Base-by-base conservation (phyloP, 1,284 basidiomycete species). In the Phylloporus sp. region DNA sequence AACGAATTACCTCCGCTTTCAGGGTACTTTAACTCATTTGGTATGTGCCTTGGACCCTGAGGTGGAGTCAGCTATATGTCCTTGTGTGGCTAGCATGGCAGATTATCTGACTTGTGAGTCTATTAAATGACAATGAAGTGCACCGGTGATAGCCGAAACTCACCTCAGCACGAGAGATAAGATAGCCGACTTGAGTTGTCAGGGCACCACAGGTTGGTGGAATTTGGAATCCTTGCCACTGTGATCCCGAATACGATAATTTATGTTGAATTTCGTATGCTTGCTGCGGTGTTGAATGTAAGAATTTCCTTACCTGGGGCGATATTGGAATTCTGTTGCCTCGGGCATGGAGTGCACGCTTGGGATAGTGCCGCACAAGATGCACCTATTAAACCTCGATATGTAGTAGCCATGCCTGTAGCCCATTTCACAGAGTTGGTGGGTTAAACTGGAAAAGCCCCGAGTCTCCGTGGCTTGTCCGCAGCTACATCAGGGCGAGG, bases 71-170 rank as follows among this genome's bases (percentile, higher is more conserved):
- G 56, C 37, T 25, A 62, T 60, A 41, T 57, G 25, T 57, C 27
- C 45, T 55, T 64, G 39, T 53, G 59, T 63, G 37, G 70, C 45
- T 59, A 65, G 43, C 39, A 29, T 60, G 58, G 70, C 55, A 37
- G 60, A 52, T 27, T 27, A 52, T 27, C 49, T 52, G 49, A 52
- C 23, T 17, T 47, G 45, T 52, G n/a, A 55, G 49, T 25, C 25
- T 55, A 32, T 56, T 56, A 56, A 56, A 29, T n/a, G 52, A 29
- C 57, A 20, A 25, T 19, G 37, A 41, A 23, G 37, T 39, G 37
- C 5, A 19, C 14, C 35, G n/a, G 37, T 25, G 37, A 58, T 58
- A n/a, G n/a, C 57, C 57, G n/a, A 58, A 23, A 41, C 14, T 58
- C 25, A n/a, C 35, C 12, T 57, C 25, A 37, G n/a, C n/a, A 8